Conservation (phyloP, 208 protist genomes). For the Leishmania mexicana region DNA sequence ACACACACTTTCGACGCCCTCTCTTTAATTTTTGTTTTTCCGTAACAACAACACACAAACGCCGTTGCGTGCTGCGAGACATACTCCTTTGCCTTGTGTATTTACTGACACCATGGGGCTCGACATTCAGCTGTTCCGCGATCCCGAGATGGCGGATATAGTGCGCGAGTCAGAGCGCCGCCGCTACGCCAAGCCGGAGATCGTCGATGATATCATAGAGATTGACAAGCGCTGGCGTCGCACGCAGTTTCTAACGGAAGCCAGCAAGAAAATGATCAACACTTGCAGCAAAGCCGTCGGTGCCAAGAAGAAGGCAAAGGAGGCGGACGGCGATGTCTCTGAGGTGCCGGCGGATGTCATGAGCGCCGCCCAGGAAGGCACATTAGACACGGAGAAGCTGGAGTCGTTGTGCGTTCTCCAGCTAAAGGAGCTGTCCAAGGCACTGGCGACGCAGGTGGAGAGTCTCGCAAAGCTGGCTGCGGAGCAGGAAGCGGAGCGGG, state of each 20-base stretch:
- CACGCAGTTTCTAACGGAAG: conserved; percentile 83
- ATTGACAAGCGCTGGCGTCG: conserved; percentile 93
- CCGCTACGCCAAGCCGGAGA: conserved; percentile 85
- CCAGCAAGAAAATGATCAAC: conserved; percentile 90
- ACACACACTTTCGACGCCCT: background rate
- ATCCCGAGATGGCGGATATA: conserved; percentile 92
- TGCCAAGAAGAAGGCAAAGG: conserved; percentile 93
- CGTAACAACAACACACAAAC: background rate
- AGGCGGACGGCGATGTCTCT: conserved; percentile 73
- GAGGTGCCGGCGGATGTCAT: conserved; percentile 69
- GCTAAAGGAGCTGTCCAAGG: conserved; percentile 90
- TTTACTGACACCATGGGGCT: conserved; percentile 77
- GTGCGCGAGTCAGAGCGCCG: conserved; percentile 96
- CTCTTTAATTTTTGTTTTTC: background rate
- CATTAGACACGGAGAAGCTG: conserved; percentile 61
- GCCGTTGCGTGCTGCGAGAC: background rate
- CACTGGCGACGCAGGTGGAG: conserved; percentile 57
- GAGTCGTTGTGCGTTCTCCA: conserved; percentile 80
- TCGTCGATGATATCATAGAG: conserved; percentile 94
- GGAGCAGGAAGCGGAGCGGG: conserved; percentile 64
- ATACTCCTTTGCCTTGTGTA: background rate
- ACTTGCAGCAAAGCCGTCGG: conserved; percentile 90
- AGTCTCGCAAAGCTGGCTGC: conserved; percentile 67
- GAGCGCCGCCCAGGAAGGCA: conserved; percentile 52
- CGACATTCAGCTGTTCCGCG: conserved; percentile 97